Base-by-base conservation (phyloP, 352 stramenopile species). In the Phytophthora megakarya region DNA sequence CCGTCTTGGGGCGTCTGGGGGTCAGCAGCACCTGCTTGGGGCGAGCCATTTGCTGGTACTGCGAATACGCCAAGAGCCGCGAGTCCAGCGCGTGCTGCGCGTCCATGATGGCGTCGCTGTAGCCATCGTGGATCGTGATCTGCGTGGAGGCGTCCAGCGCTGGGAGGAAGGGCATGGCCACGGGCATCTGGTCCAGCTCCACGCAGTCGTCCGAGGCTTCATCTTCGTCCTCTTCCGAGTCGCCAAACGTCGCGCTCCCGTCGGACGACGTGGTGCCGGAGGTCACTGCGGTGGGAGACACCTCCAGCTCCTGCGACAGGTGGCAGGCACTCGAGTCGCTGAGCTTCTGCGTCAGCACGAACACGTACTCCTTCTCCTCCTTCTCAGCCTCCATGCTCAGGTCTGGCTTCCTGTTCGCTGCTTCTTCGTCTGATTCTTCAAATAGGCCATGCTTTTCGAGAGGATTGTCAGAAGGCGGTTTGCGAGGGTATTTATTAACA, bases 51-150 rank as follows among this genome's bases (percentile, higher is more conserved):
- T 78, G 75, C 45, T 90, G 83, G 61, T 95, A 95, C 61, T 90
- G 86, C 9, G 86, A 95, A 50, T 92, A 95, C 45, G 86, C 84
- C 39, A 94, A 46, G 25, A 94, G 70, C 32, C 85, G 85, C 40
- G 85, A 90, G 65, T 93, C 86, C 37, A 93, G 71, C 25, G 80
- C 76, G 42, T 82, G 78, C 54, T 95, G 86, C 26, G 79, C 84
- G 37, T 84, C 81, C 45, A 83, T 78, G 25, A 93, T 86, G 16
- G 85, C 86, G 30, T 93, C 86, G 38, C 74, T 84, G 51, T 91
- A 95, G 46, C 86, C 86, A 22, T 93, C 86, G 43, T 85, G 73
- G 60, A 90, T 88, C 44, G 80, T 93, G 67, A 95, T 93, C 75
- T 95, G 72, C 13, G 83, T 93, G n/a, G 86, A 95, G 38, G 84